A percentile compares a stretch with the other conserved stretches of the same genome.
These are phyloP conservation scores for Vaccinium vitisidaea DNA, from an alignment of 148 eudicot species.

Conservation along the genomic window DNA sequence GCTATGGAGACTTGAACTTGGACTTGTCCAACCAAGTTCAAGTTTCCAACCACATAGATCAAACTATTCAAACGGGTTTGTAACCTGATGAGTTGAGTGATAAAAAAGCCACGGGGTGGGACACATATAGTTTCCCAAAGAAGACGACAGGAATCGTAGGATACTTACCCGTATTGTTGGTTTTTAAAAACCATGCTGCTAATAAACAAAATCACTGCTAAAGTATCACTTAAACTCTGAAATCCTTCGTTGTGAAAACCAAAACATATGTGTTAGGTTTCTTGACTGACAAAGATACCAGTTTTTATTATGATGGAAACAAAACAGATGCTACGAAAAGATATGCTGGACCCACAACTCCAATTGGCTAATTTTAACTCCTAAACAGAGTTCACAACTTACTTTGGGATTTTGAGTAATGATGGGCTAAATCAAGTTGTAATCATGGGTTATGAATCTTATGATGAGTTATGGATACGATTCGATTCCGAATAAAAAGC, in stretches of 20 bases:
- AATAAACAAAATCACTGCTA: background rate
- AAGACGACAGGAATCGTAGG: too few relatives aligned
- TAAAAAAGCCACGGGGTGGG: too few relatives aligned
- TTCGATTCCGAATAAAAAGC: background rate
- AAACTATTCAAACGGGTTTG: too few relatives aligned
- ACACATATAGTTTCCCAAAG: too few relatives aligned
- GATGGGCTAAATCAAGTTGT: background rate
- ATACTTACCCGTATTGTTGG: too few relatives aligned
- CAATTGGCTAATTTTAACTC: conserved; percentile 21
- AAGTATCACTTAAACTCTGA: background rate
- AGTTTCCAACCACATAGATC: too few relatives aligned
- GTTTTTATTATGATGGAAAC: conserved; percentile 50
- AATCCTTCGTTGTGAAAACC: background rate
- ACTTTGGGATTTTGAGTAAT: conserved; percentile 12
- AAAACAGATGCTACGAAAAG: conserved; percentile 28
- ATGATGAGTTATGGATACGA: background rate
- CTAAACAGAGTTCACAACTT: conserved; percentile 32
- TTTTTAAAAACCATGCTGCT: too few relatives aligned
- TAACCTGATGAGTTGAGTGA: too few relatives aligned
- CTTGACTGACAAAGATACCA: conserved; percentile 33
- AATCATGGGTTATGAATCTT: conserved; percentile 5
- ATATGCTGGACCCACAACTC: conserved; percentile 41
- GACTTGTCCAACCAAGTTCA: too few relatives aligned
- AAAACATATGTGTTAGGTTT: conserved; percentile 25
- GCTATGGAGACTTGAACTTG: too few relatives aligned